Evolutionary conservation across 1,284 basidiomycete genomes (phyloP).

Genomic region (Malassezia yamatoensis): DNA sequence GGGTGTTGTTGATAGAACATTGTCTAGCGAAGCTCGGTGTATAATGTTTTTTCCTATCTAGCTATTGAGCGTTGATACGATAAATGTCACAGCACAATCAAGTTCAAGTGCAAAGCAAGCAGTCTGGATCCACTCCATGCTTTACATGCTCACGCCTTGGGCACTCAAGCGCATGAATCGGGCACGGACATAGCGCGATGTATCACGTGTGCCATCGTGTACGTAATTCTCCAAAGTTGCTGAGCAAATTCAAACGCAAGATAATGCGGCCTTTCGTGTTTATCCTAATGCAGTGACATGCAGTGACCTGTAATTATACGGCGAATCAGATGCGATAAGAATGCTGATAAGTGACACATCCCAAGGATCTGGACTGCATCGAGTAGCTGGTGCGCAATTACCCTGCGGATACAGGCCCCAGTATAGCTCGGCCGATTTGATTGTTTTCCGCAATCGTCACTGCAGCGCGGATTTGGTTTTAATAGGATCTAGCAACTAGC

Average conservation of each 20-base stretch:
- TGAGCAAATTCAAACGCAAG: too few relatives aligned
- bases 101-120: too few relatives aligned
- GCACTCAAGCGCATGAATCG: too few relatives aligned
- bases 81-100: too few relatives aligned
- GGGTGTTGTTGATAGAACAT: conserved; percentile 13
- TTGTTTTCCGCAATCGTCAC: conserved; percentile 1
- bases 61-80: too few relatives aligned
- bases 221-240: too few relatives aligned
- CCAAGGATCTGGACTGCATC: neutral
- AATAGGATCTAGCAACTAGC: neutral
- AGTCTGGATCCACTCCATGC: too few relatives aligned
- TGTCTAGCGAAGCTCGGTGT: too few relatives aligned
- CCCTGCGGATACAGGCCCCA: neutral
- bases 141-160: too few relatives aligned
- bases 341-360: neutral
- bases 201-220: too few relatives aligned
- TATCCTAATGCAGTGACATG: neutral
- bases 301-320: neutral
- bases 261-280: neutral
- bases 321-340: neutral
- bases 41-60: too few relatives aligned
- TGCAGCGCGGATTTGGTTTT: neutral
- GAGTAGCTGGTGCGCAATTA: neutral
- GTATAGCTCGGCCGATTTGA: neutral
- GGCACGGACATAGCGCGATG: neutral